Percentiles rank a stretch among this genome's conserved stretches.
Evolutionary conservation across 192 early-diverging fungal species (phyloP).

Genomic region (Backusella tuberculispora): DNA sequence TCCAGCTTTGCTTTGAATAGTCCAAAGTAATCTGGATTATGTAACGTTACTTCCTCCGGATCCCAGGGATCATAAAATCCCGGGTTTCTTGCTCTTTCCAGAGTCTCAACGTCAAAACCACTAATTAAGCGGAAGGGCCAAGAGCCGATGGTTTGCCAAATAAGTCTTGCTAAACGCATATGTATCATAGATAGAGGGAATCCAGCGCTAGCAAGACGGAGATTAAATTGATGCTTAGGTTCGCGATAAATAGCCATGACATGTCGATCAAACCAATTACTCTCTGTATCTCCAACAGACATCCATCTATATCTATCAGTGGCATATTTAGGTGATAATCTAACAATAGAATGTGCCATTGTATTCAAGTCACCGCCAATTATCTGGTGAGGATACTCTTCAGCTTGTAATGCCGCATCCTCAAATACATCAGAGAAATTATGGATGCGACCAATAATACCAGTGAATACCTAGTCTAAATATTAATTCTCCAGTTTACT

Average conservation of each 20-base stretch:
- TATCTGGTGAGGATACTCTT: conserved; percentile 64
- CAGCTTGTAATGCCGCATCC: conserved; percentile 51
- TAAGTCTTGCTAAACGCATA: background rate
- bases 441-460: conserved; percentile 68
- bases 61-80: conserved; percentile 79
- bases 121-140: background rate
- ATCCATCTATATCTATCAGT: conserved; percentile 68
- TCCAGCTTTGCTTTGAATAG: conserved; percentile 73
- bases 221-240: background rate
- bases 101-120: conserved; percentile 49
- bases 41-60: conserved; percentile 64
- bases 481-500: background rate
- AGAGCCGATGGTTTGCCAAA: conserved; percentile 11
- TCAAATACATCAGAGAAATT: conserved; percentile 71
- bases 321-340: conserved; percentile 65
- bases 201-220: background rate
- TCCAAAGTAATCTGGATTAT: conserved; percentile 64
- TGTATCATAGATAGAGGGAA: conserved; percentile 13
- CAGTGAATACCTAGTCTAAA: conserved; percentile 61
- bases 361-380: conserved; percentile 82
- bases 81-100: conserved; percentile 64
- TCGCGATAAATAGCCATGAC: conserved; percentile 41
- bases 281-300: conserved; percentile 65
- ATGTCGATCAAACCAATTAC: conserved; percentile 72
- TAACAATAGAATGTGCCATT: conserved; percentile 75